phyloP scores from a whole-genome alignment of 306 rosid genomes.

The Rosa rugosa region DNA sequence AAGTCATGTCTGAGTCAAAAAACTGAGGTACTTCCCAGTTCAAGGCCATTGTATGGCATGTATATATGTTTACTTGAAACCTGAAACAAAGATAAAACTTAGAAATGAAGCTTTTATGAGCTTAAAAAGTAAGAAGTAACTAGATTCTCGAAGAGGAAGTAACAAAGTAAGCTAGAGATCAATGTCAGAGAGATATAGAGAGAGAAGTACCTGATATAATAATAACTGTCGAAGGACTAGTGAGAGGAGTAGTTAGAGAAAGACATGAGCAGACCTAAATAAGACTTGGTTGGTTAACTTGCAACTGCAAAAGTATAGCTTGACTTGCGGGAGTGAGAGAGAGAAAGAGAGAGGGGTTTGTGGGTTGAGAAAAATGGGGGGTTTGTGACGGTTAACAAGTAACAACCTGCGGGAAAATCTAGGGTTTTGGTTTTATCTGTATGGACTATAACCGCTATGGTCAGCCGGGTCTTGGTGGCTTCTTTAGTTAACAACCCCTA shows the following conservation, averaged over 20 bases:
- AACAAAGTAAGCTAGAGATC: background rate
- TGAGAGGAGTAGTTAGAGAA: background rate
- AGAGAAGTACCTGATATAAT: background rate
- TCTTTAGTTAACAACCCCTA: background rate
- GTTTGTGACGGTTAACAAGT: background rate
- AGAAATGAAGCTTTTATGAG: background rate
- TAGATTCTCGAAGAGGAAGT: background rate
- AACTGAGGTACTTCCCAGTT: background rate
- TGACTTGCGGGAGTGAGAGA: background rate
- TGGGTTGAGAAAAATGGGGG: slow-evolving; percentile 16
- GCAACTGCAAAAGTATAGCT: background rate
- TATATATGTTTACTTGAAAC: background rate
- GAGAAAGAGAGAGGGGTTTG: slow-evolving; percentile 12
- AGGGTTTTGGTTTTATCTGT: background rate
- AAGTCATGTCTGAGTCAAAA: slow-evolving; percentile 7
- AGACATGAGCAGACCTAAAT: slow-evolving; percentile 9
- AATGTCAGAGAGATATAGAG: background rate
- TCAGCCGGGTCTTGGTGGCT: background rate
- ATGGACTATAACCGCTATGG: background rate
- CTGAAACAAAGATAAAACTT: background rate
- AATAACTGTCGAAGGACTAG: slow-evolving; percentile 1
- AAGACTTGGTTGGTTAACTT: background rate
- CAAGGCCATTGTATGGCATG: background rate
- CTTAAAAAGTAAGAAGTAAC: background rate
- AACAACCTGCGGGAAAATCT: slow-evolving; percentile 4